Conservation (phyloP, 495 filamentous ascomycete genomes). For the Penicillium egyptiacum region DNA sequence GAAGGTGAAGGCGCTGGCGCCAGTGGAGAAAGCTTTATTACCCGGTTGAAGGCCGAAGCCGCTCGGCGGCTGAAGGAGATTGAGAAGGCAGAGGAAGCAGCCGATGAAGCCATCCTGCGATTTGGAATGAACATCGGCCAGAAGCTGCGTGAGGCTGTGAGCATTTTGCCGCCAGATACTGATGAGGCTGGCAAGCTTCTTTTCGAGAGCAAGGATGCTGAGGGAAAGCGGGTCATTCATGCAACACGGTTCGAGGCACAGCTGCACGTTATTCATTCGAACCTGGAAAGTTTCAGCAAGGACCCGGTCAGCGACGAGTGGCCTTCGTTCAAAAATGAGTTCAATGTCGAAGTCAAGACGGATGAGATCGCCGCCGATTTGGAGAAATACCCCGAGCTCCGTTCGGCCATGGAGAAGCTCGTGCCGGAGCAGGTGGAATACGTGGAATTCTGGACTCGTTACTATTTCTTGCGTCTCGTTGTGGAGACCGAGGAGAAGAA, state of each 20-base stretch:
- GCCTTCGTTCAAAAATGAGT: slow-evolving; percentile 69
- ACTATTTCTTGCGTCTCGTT: slow-evolving; percentile 92
- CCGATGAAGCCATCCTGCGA: slow-evolving; percentile 90
- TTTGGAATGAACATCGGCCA: slow-evolving; percentile 90
- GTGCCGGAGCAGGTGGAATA: slow-evolving; percentile 91
- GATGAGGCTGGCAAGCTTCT: slow-evolving; percentile 57
- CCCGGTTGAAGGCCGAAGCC: slow-evolving; percentile 80
- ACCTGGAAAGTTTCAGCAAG: slow-evolving; percentile 76
- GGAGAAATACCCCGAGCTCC: slow-evolving; percentile 83
- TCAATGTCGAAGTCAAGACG: slow-evolving; percentile 82
- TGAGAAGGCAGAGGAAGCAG: slow-evolving; percentile 93
- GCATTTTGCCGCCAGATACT: slow-evolving; percentile 68
- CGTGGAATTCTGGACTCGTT: slow-evolving; percentile 86
- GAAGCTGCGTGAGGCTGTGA: slow-evolving; percentile 89
- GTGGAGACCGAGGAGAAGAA: slow-evolving; percentile 95
- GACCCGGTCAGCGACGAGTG: slow-evolving; percentile 77
- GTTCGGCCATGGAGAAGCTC: slow-evolving; percentile 90
- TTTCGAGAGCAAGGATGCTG: slow-evolving; percentile 89
- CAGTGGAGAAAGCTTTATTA: slow-evolving; percentile 74
- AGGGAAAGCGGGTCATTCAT: slow-evolving; percentile 88
- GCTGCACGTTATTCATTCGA: slow-evolving; percentile 90
- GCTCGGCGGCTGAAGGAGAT: slow-evolving; percentile 85
- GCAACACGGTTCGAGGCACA: slow-evolving; percentile 94
- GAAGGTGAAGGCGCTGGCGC: slow-evolving; percentile 57
- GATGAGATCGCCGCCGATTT: slow-evolving; percentile 79